Base-by-base conservation (phyloP, 192 early-diverging fungal genomes). In the Backusella luteola region DNA sequence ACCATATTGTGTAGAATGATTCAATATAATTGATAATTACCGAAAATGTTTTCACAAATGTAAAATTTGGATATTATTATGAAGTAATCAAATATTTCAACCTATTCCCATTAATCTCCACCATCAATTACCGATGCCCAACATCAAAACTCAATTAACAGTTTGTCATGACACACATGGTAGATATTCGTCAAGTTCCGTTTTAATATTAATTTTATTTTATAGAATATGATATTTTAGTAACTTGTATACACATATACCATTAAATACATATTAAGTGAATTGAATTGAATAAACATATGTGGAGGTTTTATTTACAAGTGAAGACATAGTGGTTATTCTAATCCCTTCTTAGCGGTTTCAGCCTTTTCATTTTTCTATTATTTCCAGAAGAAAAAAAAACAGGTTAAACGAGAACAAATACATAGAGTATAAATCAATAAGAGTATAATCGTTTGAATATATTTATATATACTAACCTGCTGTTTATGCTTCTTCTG, bases 401-500 rank as follows among this genome's bases (percentile, higher is more conserved):
- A 49, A 49, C 4, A 49, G n/a, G 46, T 49, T 49, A 49, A 8
- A 14, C 19, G 23, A 59, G 56, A 59, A 23, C 11, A 59, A 59
- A 19, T n/a, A 42, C 12, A 42, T 42, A 32, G 52, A 53, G 23
- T 0, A 14, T n/a, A 53, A 19, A 21, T 2, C 32, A 32, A 32
- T 32, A 32, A 32, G 32, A 21, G n/a, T 29, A 68, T 8, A 17
- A 34, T 35, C n/a, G n/a, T 35, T 68, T 19, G 34, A 68, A n/a
- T 68, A 6, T 3, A 38, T 36, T 21, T 38, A 11, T 21, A 9
- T n/a, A 21, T 35, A 26, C 38, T 66, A 41, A 76, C 75, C 44
- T 56, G 19, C 12, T 34, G 42, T 34, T 76, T 76, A 34, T 76
- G 34, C 23, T 67, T 68, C 35, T 76, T 76, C 26, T 76, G 66